A percentile compares a stretch with the other conserved stretches of the same genome.
phyloP scores from a whole-genome alignment of 2,329 filamentous ascomycete species.

The Xylaria sp. region DNA sequence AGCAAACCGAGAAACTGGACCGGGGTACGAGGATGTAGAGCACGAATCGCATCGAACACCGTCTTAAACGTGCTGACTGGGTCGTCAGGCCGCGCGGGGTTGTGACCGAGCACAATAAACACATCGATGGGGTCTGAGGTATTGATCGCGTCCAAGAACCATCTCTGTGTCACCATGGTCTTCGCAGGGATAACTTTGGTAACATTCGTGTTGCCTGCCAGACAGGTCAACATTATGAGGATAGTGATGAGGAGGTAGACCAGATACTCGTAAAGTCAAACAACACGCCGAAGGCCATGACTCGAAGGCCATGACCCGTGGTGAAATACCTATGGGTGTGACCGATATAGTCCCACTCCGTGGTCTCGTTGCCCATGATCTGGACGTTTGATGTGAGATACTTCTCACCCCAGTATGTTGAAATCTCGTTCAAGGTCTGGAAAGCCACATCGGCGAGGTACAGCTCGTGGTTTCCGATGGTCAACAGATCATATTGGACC shows the following conservation, averaged over 20 bases:
- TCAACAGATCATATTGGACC: constrained; percentile 46
- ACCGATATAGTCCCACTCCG: constrained; percentile 46
- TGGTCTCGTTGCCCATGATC: constrained; percentile 43
- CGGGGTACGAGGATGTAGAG: constrained; percentile 57
- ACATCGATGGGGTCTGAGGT: constrained; percentile 59
- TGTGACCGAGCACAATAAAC: constrained; percentile 67
- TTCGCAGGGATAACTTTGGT: constrained; percentile 61
- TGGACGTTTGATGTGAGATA: constrained; percentile 52
- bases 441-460: constrained; percentile 65
- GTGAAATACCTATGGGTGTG: constrained; percentile 49
- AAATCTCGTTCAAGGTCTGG: constrained; percentile 62
- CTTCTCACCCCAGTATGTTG: constrained; percentile 54
- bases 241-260: constrained; percentile 41
- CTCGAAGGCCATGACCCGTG: constrained; percentile 44
- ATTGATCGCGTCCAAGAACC: constrained; percentile 63
- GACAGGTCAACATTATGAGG: constrained; percentile 6
- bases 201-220: constrained; percentile 59
- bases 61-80: constrained; percentile 46
- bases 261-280: constrained; percentile 51
- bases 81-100: constrained; percentile 53
- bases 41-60: constrained; percentile 62
- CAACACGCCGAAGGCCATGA: constrained; percentile 50
- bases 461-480: constrained; percentile 62
- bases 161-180: constrained; percentile 54
- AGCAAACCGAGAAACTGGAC: constrained; percentile 59